Evolutionary conservation across 257 asterid genomes (phyloP).

Genomic region (Jasminum sambac): DNA sequence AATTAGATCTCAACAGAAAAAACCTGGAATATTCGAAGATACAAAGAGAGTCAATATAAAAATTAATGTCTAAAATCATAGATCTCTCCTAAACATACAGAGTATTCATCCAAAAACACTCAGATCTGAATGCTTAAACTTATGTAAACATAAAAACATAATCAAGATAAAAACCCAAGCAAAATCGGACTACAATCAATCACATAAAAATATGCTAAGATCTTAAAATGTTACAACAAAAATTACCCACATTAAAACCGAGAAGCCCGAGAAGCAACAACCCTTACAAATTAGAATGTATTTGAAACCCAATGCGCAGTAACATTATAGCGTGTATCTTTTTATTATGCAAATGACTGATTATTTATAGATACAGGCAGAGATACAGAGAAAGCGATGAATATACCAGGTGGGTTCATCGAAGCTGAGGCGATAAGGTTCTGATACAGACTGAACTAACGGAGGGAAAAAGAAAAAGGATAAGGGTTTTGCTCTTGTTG

Average conservation of each 20-base stretch:
- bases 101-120: conserved; percentile 33
- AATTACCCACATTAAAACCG: conserved; percentile 10
- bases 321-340: conserved; percentile 23
- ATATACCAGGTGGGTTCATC: conserved; percentile 60
- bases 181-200: neutral
- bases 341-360: conserved; percentile 25
- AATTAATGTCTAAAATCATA: conserved; percentile 5
- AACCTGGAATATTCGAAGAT: neutral
- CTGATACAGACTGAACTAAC: conserved; percentile 32
- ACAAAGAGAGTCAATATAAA: neutral
- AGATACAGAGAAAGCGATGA: conserved; percentile 30
- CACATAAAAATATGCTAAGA: conserved; percentile 5
- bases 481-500: conserved; percentile 39
- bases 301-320: conserved; percentile 21
- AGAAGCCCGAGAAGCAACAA: conserved; percentile 2
- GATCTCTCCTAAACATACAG: conserved; percentile 15
- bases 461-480: conserved; percentile 24
- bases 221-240: conserved; percentile 20
- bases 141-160: conserved; percentile 22
- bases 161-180: neutral
- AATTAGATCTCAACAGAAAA: neutral
- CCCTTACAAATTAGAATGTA: neutral
- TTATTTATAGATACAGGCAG: conserved; percentile 32
- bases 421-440: conserved; percentile 44
- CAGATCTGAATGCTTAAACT: conserved; percentile 68